Evolutionary conservation across 768 basidiomycete species (phyloP).

Genomic region (Mrakia blollopis): DNA sequence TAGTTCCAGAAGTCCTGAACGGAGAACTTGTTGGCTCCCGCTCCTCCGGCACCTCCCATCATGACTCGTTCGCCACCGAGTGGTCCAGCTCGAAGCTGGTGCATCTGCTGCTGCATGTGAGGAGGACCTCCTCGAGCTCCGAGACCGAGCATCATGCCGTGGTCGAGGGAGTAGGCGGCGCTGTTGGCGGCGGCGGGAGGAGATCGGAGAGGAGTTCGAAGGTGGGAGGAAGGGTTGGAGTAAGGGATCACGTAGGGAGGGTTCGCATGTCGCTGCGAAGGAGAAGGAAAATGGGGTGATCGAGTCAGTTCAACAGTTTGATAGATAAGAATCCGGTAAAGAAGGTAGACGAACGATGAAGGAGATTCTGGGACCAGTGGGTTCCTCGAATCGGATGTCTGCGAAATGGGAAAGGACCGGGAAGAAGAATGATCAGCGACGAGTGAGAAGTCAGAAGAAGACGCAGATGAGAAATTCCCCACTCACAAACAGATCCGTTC

Average conservation of each 20-base stretch:
- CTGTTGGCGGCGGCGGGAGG: neutral
- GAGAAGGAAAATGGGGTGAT: neutral
- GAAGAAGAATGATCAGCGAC: neutral
- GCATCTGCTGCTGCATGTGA: constrained; percentile 1
- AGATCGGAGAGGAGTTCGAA: neutral
- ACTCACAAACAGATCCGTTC: neutral
- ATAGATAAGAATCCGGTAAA: neutral
- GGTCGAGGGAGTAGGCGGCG: constrained; percentile 1
- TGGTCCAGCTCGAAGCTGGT: neutral
- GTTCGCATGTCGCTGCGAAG: neutral
- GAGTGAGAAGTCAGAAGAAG: too few species aligned
- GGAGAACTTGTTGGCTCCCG: constrained; percentile 18
- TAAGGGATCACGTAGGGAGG: constrained; percentile 12
- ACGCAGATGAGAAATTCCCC: too few species aligned
- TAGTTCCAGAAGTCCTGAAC: constrained; percentile 29
- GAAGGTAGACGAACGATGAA: neutral
- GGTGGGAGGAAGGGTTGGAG: neutral
- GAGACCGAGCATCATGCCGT: too few species aligned
- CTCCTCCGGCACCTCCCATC: neutral
- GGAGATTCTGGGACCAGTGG: constrained; percentile 26
- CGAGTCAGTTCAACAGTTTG: neutral
- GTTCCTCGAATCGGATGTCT: constrained; percentile 33
- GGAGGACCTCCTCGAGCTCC: neutral
- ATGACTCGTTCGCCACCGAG: neutral
- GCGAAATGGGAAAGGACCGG: neutral